Evolutionary conservation across 306 rosid species (phyloP), one percentile per base, ranked within the genome.

Genomic region (Cajanus cajan): DNA sequence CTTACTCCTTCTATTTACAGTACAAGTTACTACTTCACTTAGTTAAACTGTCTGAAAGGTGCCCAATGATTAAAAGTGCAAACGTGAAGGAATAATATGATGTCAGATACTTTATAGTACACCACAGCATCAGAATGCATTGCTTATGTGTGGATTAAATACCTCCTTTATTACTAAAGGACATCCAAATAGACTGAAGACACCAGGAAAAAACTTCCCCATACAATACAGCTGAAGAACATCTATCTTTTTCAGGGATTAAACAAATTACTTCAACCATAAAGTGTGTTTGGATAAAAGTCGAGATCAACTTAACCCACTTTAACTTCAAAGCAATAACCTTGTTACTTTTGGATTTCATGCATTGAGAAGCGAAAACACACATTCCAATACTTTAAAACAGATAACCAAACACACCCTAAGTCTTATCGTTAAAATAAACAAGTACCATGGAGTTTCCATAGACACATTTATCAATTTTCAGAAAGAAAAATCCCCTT

Each of bases 71-170:
- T 28, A 28, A 28, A 28, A 28, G 31, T 1, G 31, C 3, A 28
- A 1, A 28, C 1, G 31, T 28, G 31, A 28, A 28, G 31, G 19
- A 57, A 31, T 31, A 18, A 44, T 13, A 50, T 44, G 39, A 39
- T 33, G 69, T 57, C 48, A 57, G 61, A 78, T 78, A 68, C 44
- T 33, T 68, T 18, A 58, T 12, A 68, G 76, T 34, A 33, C 76
- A 34, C 36, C 70, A 57, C 19, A 78, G 59, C 52, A 43, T 59
- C 82, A 69, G 45, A 43, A 44, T 41, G 7, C 4, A 41, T 31
- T 18, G 25, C 28, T 44, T 77, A 39, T 43, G 5, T 63, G 39
- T 18, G 47, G 45, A 62, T 63, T 45, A 34, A 45, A 62, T 64
- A 33, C 47, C 36, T 73, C 65, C 34, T 45, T 74, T 40, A 61